Evolutionary conservation across 2,329 filamentous ascomycete genomes (phyloP), one percentile per base, ranked within the genome.

Genomic region (Penicillium sp.): DNA sequence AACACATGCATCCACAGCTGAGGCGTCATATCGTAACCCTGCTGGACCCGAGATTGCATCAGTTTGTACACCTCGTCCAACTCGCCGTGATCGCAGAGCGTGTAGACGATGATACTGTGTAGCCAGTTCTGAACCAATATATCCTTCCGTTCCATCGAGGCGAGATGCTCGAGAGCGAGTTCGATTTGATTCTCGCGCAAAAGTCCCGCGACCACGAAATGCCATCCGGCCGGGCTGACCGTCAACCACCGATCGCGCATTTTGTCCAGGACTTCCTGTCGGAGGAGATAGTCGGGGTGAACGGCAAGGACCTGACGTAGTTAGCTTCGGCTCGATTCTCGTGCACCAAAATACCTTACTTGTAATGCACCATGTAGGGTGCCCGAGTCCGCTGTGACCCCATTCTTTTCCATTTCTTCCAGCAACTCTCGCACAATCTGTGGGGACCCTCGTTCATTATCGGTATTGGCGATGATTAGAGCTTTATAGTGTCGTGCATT

Each of bases 161-260:
- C 86, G 40, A 96, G 73, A 61, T 84, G 84, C 48, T 83, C 77
- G 54, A 96, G 77, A 1, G 91, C 92, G 59, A 92, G 77, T 74
- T 97, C 94, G 58, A 91, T 87, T 65, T 95, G 88, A 1, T 86
- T 84, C 64, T 97, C 92, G 18, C 92, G 83, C 34, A 97, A 79
- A 55, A 95, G 75, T 0, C 91, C 91, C 9, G 91, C 75, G 1
- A 88, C 82, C 18, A 95, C 79, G 67, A 83, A 85, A 63, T 89
- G 84, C 68, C 83, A 83, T 8, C 86, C 88, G 6, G 81, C 78
- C 10, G 80, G 82, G 40, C 80, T 84, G 8, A 90, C 75, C 8
- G 78, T 76, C 49, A 89, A 81, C 89, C 91, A 96, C 59, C 85
- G 81, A 52, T 85, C 80, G 65, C 85, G 84, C 44, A 80, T 65